phyloP scores from a whole-genome alignment of 352 stramenopile species.

The Phytophthora ohioensis region DNA sequence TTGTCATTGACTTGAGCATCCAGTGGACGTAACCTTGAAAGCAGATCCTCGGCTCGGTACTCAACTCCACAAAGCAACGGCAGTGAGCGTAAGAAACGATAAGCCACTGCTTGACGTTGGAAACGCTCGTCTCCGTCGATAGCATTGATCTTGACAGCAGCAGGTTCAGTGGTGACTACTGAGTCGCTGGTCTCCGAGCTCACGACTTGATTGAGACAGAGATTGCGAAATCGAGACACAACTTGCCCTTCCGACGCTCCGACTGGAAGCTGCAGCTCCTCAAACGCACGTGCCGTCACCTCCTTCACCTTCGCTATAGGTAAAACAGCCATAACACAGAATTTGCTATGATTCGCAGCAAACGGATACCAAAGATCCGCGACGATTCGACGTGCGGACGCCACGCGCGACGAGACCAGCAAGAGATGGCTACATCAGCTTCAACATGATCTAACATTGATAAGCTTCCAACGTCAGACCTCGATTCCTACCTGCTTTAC shows the following conservation, averaged over 20 bases:
- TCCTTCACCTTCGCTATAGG: slow-evolving; percentile 40
- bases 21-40: slow-evolving; percentile 57
- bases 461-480: neutral
- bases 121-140: slow-evolving; percentile 44
- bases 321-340: slow-evolving; percentile 27
- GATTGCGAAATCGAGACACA: slow-evolving; percentile 51
- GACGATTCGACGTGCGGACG: slow-evolving; percentile 13
- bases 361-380: slow-evolving; percentile 24
- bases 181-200: slow-evolving; percentile 16
- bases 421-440: slow-evolving; percentile 11
- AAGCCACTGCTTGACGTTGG: slow-evolving; percentile 69
- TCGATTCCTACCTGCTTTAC: slow-evolving; percentile 9
- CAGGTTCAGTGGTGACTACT: neutral
- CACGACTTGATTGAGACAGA: slow-evolving; percentile 59
- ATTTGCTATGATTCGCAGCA: neutral
- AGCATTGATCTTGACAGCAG: slow-evolving; percentile 10
- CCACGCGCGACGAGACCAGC: slow-evolving; percentile 11
- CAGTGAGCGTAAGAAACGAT: slow-evolving; percentile 69
- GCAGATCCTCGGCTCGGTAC: slow-evolving; percentile 51
- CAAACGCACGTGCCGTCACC: slow-evolving; percentile 53
- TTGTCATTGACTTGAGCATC: slow-evolving; percentile 28
- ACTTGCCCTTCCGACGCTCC: slow-evolving; percentile 61
- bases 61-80: slow-evolving; percentile 42
- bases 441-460: slow-evolving; percentile 15
- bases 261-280: slow-evolving; percentile 63